Evolutionary conservation across 2,329 filamentous ascomycete species (phyloP).

Genomic region (Catunica adiposa): DNA sequence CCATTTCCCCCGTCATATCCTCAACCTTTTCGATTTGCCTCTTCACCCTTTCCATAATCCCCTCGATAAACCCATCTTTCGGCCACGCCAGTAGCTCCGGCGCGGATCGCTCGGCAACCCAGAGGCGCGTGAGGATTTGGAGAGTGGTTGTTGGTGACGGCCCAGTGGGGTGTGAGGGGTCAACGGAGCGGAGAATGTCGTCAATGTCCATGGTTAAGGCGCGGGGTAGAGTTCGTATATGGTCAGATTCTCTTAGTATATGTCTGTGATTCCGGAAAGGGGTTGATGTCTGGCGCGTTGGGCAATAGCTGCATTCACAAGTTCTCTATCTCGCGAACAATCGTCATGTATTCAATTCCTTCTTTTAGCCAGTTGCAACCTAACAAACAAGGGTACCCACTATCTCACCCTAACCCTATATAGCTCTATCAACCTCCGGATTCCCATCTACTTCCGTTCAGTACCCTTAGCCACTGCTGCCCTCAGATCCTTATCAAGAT

Average conservation of each 20-base stretch:
- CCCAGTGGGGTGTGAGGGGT: conserved; percentile 40
- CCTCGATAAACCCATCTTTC: conserved; percentile 59
- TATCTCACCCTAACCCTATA: neutral
- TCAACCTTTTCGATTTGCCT: conserved; percentile 55
- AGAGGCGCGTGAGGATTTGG: conserved; percentile 75
- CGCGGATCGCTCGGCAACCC: conserved; percentile 80
- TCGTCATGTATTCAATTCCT: neutral
- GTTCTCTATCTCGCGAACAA: neutral
- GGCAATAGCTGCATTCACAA: neutral
- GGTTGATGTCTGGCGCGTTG: no score
- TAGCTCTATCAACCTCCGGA: neutral
- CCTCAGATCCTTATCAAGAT: conserved; percentile 27
- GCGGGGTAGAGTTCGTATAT: neutral
- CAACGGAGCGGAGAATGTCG: conserved; percentile 61
- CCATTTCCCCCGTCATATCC: conserved; percentile 67
- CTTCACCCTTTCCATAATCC: conserved; percentile 57
- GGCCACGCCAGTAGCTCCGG: conserved; percentile 66
- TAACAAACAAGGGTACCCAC: neutral
- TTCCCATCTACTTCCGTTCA: neutral
- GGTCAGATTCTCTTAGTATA: neutral
- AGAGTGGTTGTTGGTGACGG: conserved; percentile 51
- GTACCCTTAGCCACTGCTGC: conserved; percentile 15
- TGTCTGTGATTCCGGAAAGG: no score
- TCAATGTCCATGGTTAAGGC: conserved; percentile 51
- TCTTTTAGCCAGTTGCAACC: neutral